phyloP scores from a whole-genome alignment of 495 filamentous ascomycete species.

The Massariosphaeria phaeospora region DNA sequence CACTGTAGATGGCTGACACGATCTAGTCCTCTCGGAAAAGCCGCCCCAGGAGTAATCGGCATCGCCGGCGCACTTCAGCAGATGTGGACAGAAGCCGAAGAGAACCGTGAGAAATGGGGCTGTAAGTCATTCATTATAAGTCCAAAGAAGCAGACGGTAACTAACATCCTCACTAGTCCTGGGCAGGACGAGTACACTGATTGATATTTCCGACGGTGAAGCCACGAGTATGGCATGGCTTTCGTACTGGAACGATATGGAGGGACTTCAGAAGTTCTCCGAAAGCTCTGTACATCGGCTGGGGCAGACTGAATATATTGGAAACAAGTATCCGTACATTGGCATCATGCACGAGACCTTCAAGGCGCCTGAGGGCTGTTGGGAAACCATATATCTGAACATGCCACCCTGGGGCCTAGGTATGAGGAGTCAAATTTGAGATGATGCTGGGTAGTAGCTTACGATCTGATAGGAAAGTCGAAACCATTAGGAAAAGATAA shows the following conservation, averaged over 20 bases:
- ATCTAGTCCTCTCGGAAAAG: conserved; percentile 21
- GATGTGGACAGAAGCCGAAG: conserved; percentile 30
- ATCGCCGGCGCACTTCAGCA: conserved; percentile 10
- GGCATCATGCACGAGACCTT: conserved; percentile 33
- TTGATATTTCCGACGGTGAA: conserved; percentile 26
- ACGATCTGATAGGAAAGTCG: no score
- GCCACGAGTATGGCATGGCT: conserved; percentile 23
- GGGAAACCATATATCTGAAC: conserved; percentile 31
- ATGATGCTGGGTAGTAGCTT: no score
- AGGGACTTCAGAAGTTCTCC: conserved; percentile 29
- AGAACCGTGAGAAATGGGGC: conserved; percentile 29
- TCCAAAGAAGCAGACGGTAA: conserved; percentile 16
- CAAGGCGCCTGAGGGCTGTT: conserved; percentile 24
- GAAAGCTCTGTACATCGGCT: conserved; percentile 10
- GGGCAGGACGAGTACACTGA: conserved; percentile 18
- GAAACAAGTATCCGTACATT: conserved; percentile 26
- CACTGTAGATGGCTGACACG: no score
- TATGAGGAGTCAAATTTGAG: no score
- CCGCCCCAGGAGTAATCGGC: conserved; percentile 19
- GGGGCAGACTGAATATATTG: conserved; percentile 2
- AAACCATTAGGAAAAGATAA: no score
- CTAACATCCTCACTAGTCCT: conserved; percentile 24
- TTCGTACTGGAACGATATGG: conserved; percentile 31
- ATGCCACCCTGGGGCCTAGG: conserved; percentile 25
- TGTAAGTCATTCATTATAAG: conserved; percentile 24